Base-by-base conservation (phyloP, 2,329 filamentous ascomycete genomes). In the Aspergillus sp. region DNA sequence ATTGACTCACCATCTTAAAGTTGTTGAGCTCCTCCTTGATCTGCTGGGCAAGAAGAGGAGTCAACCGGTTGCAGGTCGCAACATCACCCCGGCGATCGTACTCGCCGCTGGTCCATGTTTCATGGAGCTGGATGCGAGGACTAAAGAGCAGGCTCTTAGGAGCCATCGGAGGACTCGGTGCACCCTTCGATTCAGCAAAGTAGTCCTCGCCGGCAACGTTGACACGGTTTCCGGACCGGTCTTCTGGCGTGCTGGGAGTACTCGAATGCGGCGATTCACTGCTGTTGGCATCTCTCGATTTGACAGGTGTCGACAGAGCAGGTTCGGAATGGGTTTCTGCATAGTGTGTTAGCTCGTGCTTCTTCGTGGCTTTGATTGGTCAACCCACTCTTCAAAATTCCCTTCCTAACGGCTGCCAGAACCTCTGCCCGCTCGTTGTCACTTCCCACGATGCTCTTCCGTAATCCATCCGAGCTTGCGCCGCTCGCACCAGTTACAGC, bases 1-100 rank as follows among this genome's bases (percentile, higher is more conserved):
- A 13, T n/a, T 9, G 17, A 72, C 84, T 53, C 75, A 93, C 89
- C 93, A 98, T 98, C 71, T 98, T 98, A 79, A 98, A 98, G 60
- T 85, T 94, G 74, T 98, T 98, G 60, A 98, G 81, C 74, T 98
- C 93, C 74, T 98, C 93, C 74, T 97, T 97, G 74, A 98, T 98
- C 70, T 98, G 93, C 73, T 98, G 93, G 41, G 93, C 93, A 54
- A 98, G 81, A 80, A 96, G 90, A 10, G 93, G 93, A 43, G 93
- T 98, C 58, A 98, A 78, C 56, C 91, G 88, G 66, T 98, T 98
- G 81, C 93, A 98, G 1, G 93, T 98, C 9, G 93, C 90, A 72
- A 97, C 87, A 52, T 98, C 93, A 47, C 93, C 93, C 46, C 93
- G 84, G 53, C 93, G 87, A 67, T 98, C 93, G 64, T 98, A 98